phyloP scores from a whole-genome alignment of 495 filamentous ascomycete species.

The Daldinia decipiens region DNA sequence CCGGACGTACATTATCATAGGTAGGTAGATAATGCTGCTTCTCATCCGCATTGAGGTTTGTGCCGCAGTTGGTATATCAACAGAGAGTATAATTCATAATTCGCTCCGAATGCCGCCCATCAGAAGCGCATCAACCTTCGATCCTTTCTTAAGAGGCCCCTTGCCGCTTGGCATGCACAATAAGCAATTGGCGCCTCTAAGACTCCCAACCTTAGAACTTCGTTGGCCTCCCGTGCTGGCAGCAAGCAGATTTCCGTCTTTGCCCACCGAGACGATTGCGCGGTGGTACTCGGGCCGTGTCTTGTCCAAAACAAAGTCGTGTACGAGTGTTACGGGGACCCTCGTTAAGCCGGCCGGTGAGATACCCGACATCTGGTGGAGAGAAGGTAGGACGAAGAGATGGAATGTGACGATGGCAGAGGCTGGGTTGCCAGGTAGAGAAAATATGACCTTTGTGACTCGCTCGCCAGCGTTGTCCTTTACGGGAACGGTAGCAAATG shows the following conservation, averaged over 20 bases:
- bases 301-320: conserved; percentile 77
- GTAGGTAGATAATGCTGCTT: background rate
- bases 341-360: conserved; percentile 72
- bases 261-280: conserved; percentile 68
- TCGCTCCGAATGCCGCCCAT: conserved; percentile 53
- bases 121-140: conserved; percentile 57
- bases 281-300: conserved; percentile 89
- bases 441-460: conserved; percentile 79
- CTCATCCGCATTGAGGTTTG: background rate
- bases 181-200: conserved; percentile 87
- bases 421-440: conserved; percentile 93
- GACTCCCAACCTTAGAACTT: conserved; percentile 87
- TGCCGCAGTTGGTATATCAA: background rate
- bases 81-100: conserved; percentile 1
- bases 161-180: conserved; percentile 72
- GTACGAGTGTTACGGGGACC: conserved; percentile 74
- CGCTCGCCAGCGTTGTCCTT: conserved; percentile 68
- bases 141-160: conserved; percentile 55
- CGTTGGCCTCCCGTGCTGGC: conserved; percentile 89
- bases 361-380: conserved; percentile 76
- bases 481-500: conserved; percentile 86
- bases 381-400: conserved; percentile 88
- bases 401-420: conserved; percentile 92
- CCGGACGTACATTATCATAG: background rate
- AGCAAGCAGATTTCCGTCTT: conserved; percentile 73